phyloP scores from a whole-genome alignment of 352 stramenopile species.

The Pythium angustatum region DNA sequence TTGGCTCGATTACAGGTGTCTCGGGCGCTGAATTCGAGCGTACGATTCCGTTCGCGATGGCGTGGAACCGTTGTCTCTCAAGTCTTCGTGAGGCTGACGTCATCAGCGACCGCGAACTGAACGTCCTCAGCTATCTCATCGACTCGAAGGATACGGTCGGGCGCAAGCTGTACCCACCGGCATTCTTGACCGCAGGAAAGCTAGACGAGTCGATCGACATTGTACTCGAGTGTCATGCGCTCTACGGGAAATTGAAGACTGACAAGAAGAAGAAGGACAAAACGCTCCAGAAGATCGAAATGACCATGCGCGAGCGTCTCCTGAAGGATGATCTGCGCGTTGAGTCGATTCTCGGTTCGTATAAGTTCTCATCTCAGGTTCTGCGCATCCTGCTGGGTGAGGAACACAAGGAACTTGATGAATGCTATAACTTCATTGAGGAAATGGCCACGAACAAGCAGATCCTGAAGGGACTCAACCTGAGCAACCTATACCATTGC shows the following conservation, averaged over 20 bases:
- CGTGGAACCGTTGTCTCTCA: slow-evolving; percentile 79
- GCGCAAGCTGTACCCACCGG: slow-evolving; percentile 79
- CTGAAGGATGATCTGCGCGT: slow-evolving; percentile 85
- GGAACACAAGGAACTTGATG: slow-evolving; percentile 83
- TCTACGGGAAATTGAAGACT: slow-evolving; percentile 84
- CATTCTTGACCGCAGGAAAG: slow-evolving; percentile 84
- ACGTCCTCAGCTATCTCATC: slow-evolving; percentile 87
- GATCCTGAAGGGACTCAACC: slow-evolving; percentile 78
- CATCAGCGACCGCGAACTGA: slow-evolving; percentile 82
- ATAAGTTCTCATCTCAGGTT: slow-evolving; percentile 88
- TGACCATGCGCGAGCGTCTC: slow-evolving; percentile 84
- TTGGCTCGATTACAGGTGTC: slow-evolving; percentile 78
- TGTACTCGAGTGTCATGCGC: slow-evolving; percentile 70
- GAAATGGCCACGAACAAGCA: slow-evolving; percentile 76
- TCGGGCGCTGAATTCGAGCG: slow-evolving; percentile 83
- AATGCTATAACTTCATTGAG: slow-evolving; percentile 88
- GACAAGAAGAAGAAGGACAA: slow-evolving; percentile 92
- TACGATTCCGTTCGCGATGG: slow-evolving; percentile 87
- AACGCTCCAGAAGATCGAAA: slow-evolving; percentile 84
- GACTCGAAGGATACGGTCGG: slow-evolving; percentile 75
- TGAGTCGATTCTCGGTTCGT: slow-evolving; percentile 80
- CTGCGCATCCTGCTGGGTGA: slow-evolving; percentile 79
- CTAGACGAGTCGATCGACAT: slow-evolving; percentile 87
- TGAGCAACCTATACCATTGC: slow-evolving; percentile 77
- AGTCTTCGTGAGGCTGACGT: slow-evolving; percentile 83